These are phyloP conservation scores for Arthrobotrys entomopaga DNA, from an alignment of 2,329 filamentous ascomycete genomes.

Conservation along the genomic window DNA sequence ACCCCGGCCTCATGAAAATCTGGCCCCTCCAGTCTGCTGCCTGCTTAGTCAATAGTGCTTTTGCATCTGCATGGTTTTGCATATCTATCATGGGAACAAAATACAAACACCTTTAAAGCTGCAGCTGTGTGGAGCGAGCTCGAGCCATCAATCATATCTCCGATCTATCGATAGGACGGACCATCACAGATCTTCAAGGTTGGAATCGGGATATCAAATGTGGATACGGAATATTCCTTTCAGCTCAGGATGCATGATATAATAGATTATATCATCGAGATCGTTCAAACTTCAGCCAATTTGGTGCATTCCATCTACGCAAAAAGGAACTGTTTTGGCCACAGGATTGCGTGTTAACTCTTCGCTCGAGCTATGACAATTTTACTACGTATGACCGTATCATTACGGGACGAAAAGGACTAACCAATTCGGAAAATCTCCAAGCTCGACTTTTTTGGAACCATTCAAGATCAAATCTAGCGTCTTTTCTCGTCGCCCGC, in stretches of 20 bases:
- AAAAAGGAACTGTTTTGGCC: not conserved
- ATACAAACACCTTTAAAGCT: not conserved
- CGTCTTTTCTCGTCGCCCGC: not conserved
- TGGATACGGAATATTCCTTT: too few species aligned
- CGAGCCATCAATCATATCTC: not conserved
- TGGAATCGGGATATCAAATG: too few species aligned
- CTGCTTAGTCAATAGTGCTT: constrained; percentile 6
- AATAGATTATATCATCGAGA: not conserved
- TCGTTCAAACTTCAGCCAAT: not conserved
- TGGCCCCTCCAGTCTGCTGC: not conserved
- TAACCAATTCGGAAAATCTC: not conserved
- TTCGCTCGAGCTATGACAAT: constrained; percentile 21
- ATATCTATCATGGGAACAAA: not conserved
- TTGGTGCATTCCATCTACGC: not conserved
- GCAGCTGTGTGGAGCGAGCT: too few species aligned
- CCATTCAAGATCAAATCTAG: constrained; percentile 4
- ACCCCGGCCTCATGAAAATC: not conserved
- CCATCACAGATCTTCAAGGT: not conserved
- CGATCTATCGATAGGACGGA: constrained; percentile 25
- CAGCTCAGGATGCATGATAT: not conserved
- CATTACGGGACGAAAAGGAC: constrained; percentile 22
- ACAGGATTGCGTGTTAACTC: constrained; percentile 6
- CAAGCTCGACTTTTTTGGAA: not conserved
- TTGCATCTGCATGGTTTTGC: constrained; percentile 21
- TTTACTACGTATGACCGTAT: constrained; percentile 43